Evolutionary conservation across 495 filamentous ascomycete genomes (phyloP).

Genomic region (Immersiella caudata): DNA sequence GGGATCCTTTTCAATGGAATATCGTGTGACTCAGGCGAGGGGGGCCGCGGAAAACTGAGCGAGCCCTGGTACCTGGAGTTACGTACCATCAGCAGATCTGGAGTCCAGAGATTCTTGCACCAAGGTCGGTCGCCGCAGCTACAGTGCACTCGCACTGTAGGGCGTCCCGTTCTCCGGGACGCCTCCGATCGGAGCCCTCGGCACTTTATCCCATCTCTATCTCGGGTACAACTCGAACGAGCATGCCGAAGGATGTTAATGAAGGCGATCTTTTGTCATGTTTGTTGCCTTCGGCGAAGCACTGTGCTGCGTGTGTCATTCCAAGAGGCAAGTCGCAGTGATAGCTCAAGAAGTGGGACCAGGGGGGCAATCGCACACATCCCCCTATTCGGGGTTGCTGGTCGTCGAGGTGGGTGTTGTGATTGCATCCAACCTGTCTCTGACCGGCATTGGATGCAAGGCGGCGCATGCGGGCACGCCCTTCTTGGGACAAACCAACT

Average conservation of each 20-base stretch:
- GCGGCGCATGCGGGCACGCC: conserved; percentile 5
- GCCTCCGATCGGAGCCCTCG: background rate
- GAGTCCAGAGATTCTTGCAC: background rate
- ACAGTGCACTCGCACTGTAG: conserved; percentile 10
- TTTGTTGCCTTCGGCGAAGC: background rate
- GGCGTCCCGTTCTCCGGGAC: background rate
- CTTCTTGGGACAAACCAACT: conserved; percentile 7
- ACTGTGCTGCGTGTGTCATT: background rate
- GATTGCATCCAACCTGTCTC: background rate
- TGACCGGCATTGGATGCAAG: background rate
- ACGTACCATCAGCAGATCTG: conserved; percentile 10
- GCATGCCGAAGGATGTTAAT: background rate
- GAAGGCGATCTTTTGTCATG: background rate
- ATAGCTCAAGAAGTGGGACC: background rate
- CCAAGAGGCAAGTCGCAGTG: background rate
- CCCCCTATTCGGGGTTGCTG: background rate
- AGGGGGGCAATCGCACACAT: background rate
- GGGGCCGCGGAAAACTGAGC: background rate
- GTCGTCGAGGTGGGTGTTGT: background rate
- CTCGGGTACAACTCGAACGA: background rate
- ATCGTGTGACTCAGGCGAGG: conserved; percentile 8
- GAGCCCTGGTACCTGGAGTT: background rate
- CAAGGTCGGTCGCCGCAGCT: background rate
- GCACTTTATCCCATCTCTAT: background rate
- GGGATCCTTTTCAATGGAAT: background rate